Percentiles rank a stretch among this genome's conserved stretches.
phyloP scores from a whole-genome alignment of 345 rosid genomes.

The Moricandia moricandioides region DNA sequence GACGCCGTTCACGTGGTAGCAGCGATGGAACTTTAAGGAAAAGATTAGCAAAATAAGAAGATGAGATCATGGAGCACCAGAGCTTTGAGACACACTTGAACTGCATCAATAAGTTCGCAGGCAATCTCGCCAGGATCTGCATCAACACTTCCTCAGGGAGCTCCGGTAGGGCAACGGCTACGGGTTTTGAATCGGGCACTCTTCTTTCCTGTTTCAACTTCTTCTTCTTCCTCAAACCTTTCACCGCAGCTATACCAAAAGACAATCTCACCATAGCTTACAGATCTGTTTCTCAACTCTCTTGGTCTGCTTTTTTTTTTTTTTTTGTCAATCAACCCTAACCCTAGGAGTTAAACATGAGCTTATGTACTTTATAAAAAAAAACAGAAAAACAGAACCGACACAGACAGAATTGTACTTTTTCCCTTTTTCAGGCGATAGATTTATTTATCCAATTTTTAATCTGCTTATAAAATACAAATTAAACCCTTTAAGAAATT shows the following conservation, averaged over 20 bases:
- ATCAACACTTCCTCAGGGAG: background rate
- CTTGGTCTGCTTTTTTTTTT: background rate
- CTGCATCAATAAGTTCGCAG: background rate
- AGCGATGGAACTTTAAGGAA: background rate
- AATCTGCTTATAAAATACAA: background rate
- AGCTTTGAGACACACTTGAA: background rate
- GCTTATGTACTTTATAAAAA: background rate
- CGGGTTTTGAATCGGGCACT: background rate
- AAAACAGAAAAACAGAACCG: background rate
- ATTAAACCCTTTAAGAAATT: background rate
- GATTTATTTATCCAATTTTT: background rate
- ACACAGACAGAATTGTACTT: background rate
- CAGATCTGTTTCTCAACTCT: background rate
- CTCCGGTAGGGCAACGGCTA: background rate
- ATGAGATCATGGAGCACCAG: constrained; percentile 5
- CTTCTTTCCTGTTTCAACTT: background rate
- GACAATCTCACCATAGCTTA: background rate
- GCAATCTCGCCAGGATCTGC: background rate
- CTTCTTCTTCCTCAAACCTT: background rate
- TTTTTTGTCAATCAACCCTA: background rate
- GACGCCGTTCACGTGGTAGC: background rate
- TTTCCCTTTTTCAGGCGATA: background rate
- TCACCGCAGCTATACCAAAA: background rate
- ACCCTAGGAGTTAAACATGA: background rate
- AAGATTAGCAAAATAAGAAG: constrained; percentile 1